phyloP scores from a whole-genome alignment of 2,329 filamentous ascomycete genomes.

The Sclerotinia nivalis region DNA sequence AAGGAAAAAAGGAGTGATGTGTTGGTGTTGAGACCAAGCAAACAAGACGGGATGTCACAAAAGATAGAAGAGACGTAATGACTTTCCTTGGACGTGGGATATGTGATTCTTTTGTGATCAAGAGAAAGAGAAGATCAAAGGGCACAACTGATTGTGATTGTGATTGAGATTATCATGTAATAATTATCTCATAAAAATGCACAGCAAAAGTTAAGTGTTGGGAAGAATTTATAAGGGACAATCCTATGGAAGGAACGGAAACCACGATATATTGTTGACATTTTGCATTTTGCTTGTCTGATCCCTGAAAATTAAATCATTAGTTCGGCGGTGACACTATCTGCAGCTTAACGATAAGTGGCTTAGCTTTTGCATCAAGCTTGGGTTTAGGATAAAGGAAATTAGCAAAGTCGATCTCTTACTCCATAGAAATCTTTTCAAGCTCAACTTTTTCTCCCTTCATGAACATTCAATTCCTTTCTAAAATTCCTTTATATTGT shows the following conservation, averaged over 20 bases:
- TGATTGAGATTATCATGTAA: not conserved
- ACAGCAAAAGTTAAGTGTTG: not conserved
- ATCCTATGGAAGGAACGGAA: not conserved
- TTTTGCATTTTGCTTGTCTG: not conserved
- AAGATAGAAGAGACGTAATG: not conserved
- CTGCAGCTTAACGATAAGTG: not conserved
- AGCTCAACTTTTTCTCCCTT: not conserved
- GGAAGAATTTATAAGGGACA: slow-evolving; percentile 1
- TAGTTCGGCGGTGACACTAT: slow-evolving; percentile 6
- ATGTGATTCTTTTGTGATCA: not conserved
- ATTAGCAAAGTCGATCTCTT: slow-evolving; percentile 13
- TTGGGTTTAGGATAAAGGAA: slow-evolving; percentile 7
- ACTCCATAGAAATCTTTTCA: slow-evolving; percentile 3
- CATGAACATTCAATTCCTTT: not conserved
- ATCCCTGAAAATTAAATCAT: not conserved
- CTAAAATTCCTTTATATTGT: not conserved
- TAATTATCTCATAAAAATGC: slow-evolving; percentile 4
- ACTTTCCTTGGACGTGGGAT: not conserved
- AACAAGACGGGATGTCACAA: not conserved
- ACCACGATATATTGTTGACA: not conserved
- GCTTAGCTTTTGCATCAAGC: not conserved
- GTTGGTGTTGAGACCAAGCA: slow-evolving; percentile 18
- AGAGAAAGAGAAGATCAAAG: slow-evolving; percentile 16
- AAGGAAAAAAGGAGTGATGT: not conserved
- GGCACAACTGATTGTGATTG: not conserved